Evolutionary conservation across 495 filamentous ascomycete genomes (phyloP).

Genomic region (Elasticomyces elasticus): DNA sequence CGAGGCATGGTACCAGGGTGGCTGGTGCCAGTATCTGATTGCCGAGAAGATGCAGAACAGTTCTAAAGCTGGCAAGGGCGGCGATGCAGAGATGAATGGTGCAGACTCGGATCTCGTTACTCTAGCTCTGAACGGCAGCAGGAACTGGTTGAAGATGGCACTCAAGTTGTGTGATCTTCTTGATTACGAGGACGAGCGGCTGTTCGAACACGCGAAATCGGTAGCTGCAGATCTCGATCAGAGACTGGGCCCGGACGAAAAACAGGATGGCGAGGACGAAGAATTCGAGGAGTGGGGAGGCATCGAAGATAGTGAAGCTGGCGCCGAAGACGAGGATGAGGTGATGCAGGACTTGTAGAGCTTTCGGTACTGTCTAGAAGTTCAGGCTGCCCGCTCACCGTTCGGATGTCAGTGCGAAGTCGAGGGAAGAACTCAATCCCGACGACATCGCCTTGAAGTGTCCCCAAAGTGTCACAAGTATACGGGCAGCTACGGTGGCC

Average conservation of each 20-base stretch:
- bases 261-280: conserved; percentile 40
- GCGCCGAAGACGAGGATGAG: conserved; percentile 37
- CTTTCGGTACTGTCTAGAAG: not conserved
- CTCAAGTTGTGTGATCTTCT: conserved; percentile 50
- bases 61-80: conserved; percentile 10
- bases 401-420: too few species aligned
- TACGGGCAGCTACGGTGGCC: too few species aligned
- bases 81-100: conserved; percentile 30
- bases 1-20: conserved; percentile 93
- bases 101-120: conserved; percentile 33
- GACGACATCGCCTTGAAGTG: too few species aligned
- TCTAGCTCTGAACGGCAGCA: conserved; percentile 44
- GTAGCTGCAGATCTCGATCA: conserved; percentile 45
- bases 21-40: conserved; percentile 75
- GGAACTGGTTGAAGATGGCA: conserved; percentile 52
- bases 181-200: conserved; percentile 62
- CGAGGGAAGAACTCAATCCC: too few species aligned
- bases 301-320: conserved; percentile 40
- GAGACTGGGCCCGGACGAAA: conserved; percentile 45
- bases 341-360: conserved; percentile 23
- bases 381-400: too few species aligned
- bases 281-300: conserved; percentile 30
- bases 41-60: conserved; percentile 39
- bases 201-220: conserved; percentile 56
- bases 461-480: too few species aligned